phyloP scores from a whole-genome alignment of 306 rosid genomes.

The Myrica gale region DNA sequence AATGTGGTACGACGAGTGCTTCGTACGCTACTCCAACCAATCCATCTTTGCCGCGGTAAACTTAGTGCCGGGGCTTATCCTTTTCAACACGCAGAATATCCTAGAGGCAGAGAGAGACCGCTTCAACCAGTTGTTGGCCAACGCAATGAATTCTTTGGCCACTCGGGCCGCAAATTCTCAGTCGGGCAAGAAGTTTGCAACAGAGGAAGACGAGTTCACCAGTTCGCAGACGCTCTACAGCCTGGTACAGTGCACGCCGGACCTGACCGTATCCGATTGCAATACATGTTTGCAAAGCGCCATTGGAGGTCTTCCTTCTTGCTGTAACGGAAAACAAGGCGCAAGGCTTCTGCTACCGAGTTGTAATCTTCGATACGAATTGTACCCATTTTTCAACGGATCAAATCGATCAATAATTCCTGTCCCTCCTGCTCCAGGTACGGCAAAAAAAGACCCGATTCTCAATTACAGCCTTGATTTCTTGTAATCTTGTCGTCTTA shows the following conservation, averaged over 20 bases:
- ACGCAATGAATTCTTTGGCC: neutral
- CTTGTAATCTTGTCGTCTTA: too few species aligned
- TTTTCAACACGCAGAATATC: neutral
- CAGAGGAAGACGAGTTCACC: neutral
- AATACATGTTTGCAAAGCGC: slow-evolving; percentile 25
- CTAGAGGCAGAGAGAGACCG: neutral
- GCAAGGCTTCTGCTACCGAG: slow-evolving; percentile 27
- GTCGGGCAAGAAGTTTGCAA: slow-evolving; percentile 27
- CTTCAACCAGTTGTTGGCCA: neutral
- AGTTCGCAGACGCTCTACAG: slow-evolving; percentile 22
- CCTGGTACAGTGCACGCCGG: slow-evolving; percentile 27
- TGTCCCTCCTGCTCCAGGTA: neutral
- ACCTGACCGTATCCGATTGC: slow-evolving; percentile 11
- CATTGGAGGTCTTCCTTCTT: neutral
- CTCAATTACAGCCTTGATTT: neutral
- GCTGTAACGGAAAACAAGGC: slow-evolving; percentile 5
- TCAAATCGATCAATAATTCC: neutral
- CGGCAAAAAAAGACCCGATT: neutral
- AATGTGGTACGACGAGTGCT: slow-evolving; percentile 35
- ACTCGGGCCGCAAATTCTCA: neutral
- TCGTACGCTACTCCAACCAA: slow-evolving; percentile 32
- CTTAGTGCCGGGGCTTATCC: accelerated
- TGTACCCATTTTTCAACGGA: slow-evolving; percentile 27
- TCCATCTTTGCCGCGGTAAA: slow-evolving; percentile 14
- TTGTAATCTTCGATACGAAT: slow-evolving; percentile 31